Evolutionary conservation across 2,329 filamentous ascomycete genomes (phyloP), one percentile per base, ranked within the genome.

Genomic region (Venturia asperata): DNA sequence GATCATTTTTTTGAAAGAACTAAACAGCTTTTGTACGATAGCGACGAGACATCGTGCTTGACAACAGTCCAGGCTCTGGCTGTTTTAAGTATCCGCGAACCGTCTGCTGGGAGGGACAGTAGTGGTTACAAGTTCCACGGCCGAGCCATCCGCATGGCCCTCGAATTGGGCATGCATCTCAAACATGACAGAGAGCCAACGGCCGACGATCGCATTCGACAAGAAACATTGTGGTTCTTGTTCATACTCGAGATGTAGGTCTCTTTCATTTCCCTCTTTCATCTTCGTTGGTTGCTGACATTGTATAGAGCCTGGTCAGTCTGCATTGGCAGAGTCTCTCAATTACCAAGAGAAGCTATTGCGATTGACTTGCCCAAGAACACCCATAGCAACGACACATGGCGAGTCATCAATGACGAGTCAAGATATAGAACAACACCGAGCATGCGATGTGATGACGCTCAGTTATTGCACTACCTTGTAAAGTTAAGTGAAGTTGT

Each of bases 1-100:
- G 86, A 91, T 68, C 85, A 89, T 71, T 92, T 91, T 75, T 91
- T 90, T 74, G 83, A 84, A 63, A 88, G 91, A 73, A 82, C 85
- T 7, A 81, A 83, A 67, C 79, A 85, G 11, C 77, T 91, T 0
- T 79, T 90, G 37, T 78, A 82, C 65, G 77, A 83, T 64, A 73
- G 76, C 45, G 77, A 89, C 66, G 42, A 41, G 37, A 83, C 85
- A 63, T 83, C 89, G 67, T 82, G 74, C 5, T 75, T 91, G 39
- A 89, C 88, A 2, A 90, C 87, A 5, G 86, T 90, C 56, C 89
- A 92, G 76, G 88, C 89, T 1, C 77, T 91, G 24, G 87, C 87
- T 5, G 83, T 92, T 70, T 89, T 92, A 87, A 87, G 87, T 7
- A 85, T 90, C 68, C 79, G 88, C 55, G 88, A 92, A 76, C 87